Base-by-base conservation (phyloP, 2,329 filamentous ascomycete species). In the Trichophyton benhamiae region DNA sequence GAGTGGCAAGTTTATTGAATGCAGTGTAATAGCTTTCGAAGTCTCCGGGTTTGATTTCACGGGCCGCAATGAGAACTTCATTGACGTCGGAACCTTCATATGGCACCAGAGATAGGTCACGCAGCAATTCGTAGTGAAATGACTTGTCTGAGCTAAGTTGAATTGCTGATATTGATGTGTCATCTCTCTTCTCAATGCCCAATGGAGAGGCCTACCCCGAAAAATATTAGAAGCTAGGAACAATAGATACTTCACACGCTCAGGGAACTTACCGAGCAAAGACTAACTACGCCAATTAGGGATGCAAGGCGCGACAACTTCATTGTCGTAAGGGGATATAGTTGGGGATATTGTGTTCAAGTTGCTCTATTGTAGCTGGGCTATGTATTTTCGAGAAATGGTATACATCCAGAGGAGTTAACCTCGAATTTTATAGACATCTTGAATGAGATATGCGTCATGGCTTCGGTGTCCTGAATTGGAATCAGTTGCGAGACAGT, bases 71-170 rank as follows among this genome's bases (percentile, higher is more conserved):
- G 15, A 66, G 58, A 15, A 65, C 42, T 33, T 63, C 62, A 17
- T 33, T 59, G 3, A 66, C 58, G 36, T 66, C 64, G 11, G 61
- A 44, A 9, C 63, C 64, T 20, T 36, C 48, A 61, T 58, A 62
- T 3, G 59, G 20, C 15, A 62, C 61, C 6, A 33, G n/a, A 4
- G 46, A 22, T 59, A 60, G 17, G 36, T 52, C 53, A 13, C 49
- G 46, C 57, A 66, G 60, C n/a, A 65, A 42, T 17, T 66, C 61
- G 49, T 62, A 66, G 41, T 66, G 55, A 58, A 66, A 65, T 8
- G 61, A 52, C 15, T 27, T 25, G 49, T 65, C 63, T 8, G 52
- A n/a, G 63, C 64, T 65, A 25, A 65, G 61, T 7, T 52, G 46
- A 27, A 52, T 27, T 25, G 20, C 9, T 27, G 44, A 25, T 7